Base-by-base conservation (phyloP, 805 yeast genomes). In the Saccharomycopsis synnaedendra region DNA sequence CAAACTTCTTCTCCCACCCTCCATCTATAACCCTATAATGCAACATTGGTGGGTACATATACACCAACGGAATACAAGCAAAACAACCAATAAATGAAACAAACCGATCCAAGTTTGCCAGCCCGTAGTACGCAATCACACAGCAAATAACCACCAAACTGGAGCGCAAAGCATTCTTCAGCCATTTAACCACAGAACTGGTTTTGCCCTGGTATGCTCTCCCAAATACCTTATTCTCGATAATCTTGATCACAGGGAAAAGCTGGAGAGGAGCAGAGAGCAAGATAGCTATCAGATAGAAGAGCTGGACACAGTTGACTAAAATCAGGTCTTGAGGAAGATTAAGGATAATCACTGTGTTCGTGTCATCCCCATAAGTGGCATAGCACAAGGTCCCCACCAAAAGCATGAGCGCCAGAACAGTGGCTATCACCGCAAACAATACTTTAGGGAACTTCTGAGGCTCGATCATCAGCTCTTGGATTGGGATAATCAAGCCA, bases 1-100 rank as follows among this genome's bases (percentile, higher is more conserved):
- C 85, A 6, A 75, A 54, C 0, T 56, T 32, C 33, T 73, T 71
- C 60, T 70, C 63, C 39, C 57, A 63, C 9, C 69, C 56, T 32
- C 64, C 57, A 7, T 69, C 67, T 52, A 78, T 75, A 47, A 78
- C 67, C 57, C 67, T 72, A 47, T 77, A 67, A 57, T 85, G 93
- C 46, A 85, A 65, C 70, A 85, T 69, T 11, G 94, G 93, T 5
- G 94, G 93, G 57, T 84, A 83, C 78, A 85, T 80, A 65, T 85
- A 85, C 4, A 85, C 93, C 65, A 85, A 71, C 1, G 94, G 94
- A 47, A 85, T 82, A 58, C 94, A 85, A 1, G 90, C 89, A 65
- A 85, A 81, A 45, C 88, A 82, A 3, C 94, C 94, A 45, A 85
- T 83, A 58, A 85, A 78, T 3, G 89, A 79, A 7, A 85, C 90